Evolutionary conservation across 257 asterid species (phyloP), one percentile per base, ranked within the genome.

Genomic region (Craterostigma plantagineum): DNA sequence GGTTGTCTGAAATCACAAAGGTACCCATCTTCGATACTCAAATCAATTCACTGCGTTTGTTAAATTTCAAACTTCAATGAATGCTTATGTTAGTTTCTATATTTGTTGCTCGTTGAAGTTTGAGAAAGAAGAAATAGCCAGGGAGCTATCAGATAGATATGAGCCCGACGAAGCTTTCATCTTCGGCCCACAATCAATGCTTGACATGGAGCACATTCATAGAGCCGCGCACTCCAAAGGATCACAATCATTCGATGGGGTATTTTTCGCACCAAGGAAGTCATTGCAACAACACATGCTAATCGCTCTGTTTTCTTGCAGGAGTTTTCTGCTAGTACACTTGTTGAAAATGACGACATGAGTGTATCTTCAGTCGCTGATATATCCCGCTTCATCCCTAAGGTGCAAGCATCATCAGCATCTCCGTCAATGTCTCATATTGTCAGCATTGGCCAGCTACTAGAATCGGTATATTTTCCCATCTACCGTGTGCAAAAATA

Each of bases 401-500:
- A 56, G 62, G 68, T 73, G 61, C 83, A 81, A 11, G 57, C 78
- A 53, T 82, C 92, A 34, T 70, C 83, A 11, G 55, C 78, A 53
- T 82, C 92, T 36, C 70, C 97, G 3, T 82, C 92, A 16, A 68
- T 79, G 76, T 67, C 94, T 9, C 86, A 65, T 45, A 71, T 90
- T 30, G 82, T 75, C 63, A 77, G 95, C 72, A 73, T 90, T 17
- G 98, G 92, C 33, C 92, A 79, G 62, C 86, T 90, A 7, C 72
- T 83, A 52, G 93, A 90, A 71, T 90, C 95, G 58, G 98, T 87
- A 71, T 46, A 7, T 16, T 33, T 40, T 56, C 39, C 7, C 48
- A 14, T 37, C 18, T 17, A 17, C 7, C n/a, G n/a, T 4, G 16
- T 39, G 9, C 4, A 36, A 10, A 12, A n/a, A n/a, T n/a, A n/a